These are phyloP conservation scores for Cardiospermum halicacabum DNA, from an alignment of 345 rosid genomes.

Conservation along the genomic window DNA sequence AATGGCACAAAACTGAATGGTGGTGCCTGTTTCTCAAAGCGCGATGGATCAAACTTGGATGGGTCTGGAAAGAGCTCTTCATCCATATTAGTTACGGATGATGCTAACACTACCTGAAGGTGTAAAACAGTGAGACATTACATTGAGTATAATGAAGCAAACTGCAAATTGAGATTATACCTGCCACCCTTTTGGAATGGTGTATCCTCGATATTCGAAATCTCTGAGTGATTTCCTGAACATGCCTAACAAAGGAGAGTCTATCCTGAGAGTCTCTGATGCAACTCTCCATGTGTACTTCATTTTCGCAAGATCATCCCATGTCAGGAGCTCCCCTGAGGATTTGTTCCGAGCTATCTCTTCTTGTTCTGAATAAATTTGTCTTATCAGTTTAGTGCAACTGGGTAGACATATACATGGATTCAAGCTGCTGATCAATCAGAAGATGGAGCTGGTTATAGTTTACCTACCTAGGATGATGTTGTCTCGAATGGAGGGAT, in stretches of 20 bases:
- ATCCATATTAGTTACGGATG: conserved; percentile 33
- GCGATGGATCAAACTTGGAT: conserved; percentile 23
- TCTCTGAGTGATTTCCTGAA: conserved; percentile 23
- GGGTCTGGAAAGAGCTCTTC: conserved; percentile 26
- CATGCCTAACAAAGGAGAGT: conserved; percentile 20
- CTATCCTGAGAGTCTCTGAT: conserved; percentile 29
- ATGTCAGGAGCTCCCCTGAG: conserved; percentile 19
- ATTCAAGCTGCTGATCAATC: too few relatives aligned
- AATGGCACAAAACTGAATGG: conserved; percentile 29
- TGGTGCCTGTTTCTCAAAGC: conserved; percentile 26
- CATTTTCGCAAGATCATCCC: conserved; percentile 35
- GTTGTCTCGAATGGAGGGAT: conserved; percentile 8
- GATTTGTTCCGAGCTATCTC: conserved; percentile 4
- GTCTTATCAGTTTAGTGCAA: too few relatives aligned
- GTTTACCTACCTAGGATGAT: conserved; percentile 16
- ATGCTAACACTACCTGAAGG: conserved; percentile 23
- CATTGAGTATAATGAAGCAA: too few relatives aligned
- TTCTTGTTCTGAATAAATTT: neutral
- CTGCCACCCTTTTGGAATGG: conserved; percentile 37
- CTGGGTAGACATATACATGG: too few relatives aligned
- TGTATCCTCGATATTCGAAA: conserved; percentile 24
- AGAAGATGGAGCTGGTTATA: neutral
- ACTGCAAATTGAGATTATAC: conserved; percentile 19
- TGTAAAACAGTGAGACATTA: neutral
- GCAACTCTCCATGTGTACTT: conserved; percentile 39